Evolutionary conservation across 2,329 filamentous ascomycete genomes (phyloP).

Genomic region (Cercospora canescens): DNA sequence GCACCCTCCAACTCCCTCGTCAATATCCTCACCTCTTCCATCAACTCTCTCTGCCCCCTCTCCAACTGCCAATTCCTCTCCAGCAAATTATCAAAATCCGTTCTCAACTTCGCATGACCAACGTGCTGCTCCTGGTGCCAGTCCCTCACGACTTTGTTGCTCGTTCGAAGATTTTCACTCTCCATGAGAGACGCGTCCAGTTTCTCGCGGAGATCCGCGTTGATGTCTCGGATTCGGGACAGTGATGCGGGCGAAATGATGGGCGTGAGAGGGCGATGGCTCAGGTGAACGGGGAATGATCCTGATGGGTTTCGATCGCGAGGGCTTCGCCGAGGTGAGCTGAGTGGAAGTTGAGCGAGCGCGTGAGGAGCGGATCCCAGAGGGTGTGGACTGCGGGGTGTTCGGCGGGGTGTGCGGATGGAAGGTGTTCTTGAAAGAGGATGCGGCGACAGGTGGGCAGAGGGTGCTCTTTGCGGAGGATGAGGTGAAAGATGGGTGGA

Average conservation of each 20-base stretch:
- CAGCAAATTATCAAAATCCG: conserved; percentile 4
- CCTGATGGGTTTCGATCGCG: background rate
- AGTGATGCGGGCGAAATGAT: background rate
- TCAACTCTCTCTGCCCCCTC: background rate
- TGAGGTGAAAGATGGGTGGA: background rate
- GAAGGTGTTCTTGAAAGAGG: background rate
- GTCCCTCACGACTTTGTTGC: background rate
- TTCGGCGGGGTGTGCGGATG: background rate
- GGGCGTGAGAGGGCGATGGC: background rate
- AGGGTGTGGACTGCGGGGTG: background rate
- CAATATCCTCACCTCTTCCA: background rate
- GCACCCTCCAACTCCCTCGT: background rate
- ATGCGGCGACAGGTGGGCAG: background rate
- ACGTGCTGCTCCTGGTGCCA: background rate
- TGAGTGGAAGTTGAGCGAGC: background rate
- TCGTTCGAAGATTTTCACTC: background rate
- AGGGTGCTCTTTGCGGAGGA: no score
- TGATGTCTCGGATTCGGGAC: background rate
- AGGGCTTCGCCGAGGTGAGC: background rate
- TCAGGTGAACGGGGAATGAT: background rate
- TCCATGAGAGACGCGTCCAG: background rate
- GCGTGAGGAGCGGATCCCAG: background rate
- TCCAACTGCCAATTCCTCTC: background rate
- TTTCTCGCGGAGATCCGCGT: background rate
- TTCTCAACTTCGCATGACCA: background rate